A percentile compares a stretch with the other conserved stretches of the same genome.
phyloP scores from a whole-genome alignment of 2,329 filamentous ascomycete species.

The Nannizziopsis arthrosporioides region DNA sequence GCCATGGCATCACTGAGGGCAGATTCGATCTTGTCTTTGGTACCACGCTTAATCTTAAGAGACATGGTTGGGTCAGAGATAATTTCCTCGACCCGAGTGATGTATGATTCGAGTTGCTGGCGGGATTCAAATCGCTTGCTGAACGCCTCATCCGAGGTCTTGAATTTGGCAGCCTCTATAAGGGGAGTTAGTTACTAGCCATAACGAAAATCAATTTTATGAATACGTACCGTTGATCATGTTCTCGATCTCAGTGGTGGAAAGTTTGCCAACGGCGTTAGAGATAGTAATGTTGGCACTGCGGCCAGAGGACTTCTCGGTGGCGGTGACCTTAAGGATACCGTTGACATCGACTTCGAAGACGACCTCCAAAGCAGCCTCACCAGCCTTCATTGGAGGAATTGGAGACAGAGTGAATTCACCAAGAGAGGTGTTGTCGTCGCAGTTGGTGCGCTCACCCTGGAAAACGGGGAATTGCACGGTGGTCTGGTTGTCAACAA shows the following conservation, averaged over 20 bases:
- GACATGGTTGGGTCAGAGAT: slow-evolving; percentile 92
- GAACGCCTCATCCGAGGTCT: slow-evolving; percentile 94
- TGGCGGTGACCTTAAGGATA: slow-evolving; percentile 98
- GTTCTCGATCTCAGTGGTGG: slow-evolving; percentile 84
- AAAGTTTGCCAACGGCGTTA: slow-evolving; percentile 98
- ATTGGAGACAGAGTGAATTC: slow-evolving; percentile 92
- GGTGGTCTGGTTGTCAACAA: slow-evolving; percentile 55
- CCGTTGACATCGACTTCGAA: slow-evolving; percentile 99
- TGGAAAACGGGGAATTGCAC: slow-evolving; percentile 90
- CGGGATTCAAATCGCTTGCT: slow-evolving; percentile 98
- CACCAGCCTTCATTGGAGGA: slow-evolving; percentile 79
- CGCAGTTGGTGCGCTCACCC: slow-evolving; percentile 95
- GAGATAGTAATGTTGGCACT: slow-evolving; percentile 99
- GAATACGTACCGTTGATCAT: slow-evolving; percentile 67
- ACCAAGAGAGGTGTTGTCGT: slow-evolving; percentile 94
- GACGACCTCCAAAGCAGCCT: slow-evolving; percentile 91
- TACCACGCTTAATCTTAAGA: slow-evolving; percentile 94
- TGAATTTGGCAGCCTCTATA: slow-evolving; percentile 89
- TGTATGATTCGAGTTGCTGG: slow-evolving; percentile 99
- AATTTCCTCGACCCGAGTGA: slow-evolving; percentile 96
- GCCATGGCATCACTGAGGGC: slow-evolving; percentile 95
- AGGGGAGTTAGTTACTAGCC: slow-evolving; percentile 12
- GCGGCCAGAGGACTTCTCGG: slow-evolving; percentile 96
- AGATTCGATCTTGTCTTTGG: slow-evolving; percentile 99
- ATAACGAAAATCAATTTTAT: not conserved